These are phyloP conservation scores for Penicillium vulpinum DNA, from an alignment of 2,329 filamentous ascomycete genomes.

Conservation along the genomic window DNA sequence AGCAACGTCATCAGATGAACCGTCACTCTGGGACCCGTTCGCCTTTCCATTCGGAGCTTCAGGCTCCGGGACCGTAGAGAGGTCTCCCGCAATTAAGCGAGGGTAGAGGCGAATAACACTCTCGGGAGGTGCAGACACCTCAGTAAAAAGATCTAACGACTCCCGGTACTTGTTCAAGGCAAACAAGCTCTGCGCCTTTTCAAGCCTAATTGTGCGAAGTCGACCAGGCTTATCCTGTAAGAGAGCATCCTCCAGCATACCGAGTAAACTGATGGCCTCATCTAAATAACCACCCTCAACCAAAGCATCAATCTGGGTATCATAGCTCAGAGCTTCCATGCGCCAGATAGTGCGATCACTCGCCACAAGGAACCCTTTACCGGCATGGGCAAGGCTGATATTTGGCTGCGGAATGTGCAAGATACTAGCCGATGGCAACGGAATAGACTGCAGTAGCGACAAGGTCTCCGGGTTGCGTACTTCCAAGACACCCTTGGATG, in stretches of 20 bases:
- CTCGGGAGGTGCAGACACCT: slow-evolving; percentile 86
- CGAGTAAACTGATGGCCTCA: slow-evolving; percentile 85
- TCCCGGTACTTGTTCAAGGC: slow-evolving; percentile 78
- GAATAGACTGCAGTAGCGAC: slow-evolving; percentile 82
- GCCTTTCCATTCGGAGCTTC: slow-evolving; percentile 39
- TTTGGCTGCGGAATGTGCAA: slow-evolving; percentile 91
- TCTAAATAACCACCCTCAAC: slow-evolving; percentile 74
- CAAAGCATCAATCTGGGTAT: slow-evolving; percentile 81
- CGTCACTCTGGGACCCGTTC: slow-evolving; percentile 32
- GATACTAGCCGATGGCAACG: slow-evolving; percentile 76
- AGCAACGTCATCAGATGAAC: slow-evolving; percentile 27
- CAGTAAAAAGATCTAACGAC: slow-evolving; percentile 85
- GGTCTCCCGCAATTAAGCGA: slow-evolving; percentile 74
- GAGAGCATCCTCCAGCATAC: slow-evolving; percentile 89
- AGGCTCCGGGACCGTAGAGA: slow-evolving; percentile 62
- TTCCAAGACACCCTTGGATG: slow-evolving; percentile 80
- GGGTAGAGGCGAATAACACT: slow-evolving; percentile 85
- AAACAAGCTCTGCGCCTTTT: slow-evolving; percentile 85
- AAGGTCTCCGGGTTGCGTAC: slow-evolving; percentile 90
- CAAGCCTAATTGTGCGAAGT: slow-evolving; percentile 82
- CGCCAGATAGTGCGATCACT: slow-evolving; percentile 93
- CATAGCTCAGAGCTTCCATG: slow-evolving; percentile 91
- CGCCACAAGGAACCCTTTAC: slow-evolving; percentile 90
- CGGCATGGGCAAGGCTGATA: slow-evolving; percentile 90
- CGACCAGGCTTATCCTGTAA: slow-evolving; percentile 78